Percentiles rank a stretch among this genome's conserved stretches.
These are phyloP conservation scores for Picea sitchensis DNA, from an alignment of 75 land plant species.

Conservation along the genomic window DNA sequence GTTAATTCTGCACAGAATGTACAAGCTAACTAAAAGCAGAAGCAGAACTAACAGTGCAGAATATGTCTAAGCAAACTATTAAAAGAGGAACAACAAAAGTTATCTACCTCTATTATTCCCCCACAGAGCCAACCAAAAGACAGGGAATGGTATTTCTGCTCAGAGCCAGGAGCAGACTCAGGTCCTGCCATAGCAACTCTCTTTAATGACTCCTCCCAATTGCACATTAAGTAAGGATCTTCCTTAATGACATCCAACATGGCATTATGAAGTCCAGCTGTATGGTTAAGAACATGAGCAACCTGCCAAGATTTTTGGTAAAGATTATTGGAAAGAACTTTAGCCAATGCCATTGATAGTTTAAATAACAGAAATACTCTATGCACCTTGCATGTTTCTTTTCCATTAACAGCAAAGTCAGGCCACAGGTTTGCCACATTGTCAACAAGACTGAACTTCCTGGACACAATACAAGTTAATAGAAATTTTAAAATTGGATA, in stretches of 20 bases:
- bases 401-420: constrained; percentile 67
- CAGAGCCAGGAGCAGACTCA: constrained; percentile 79
- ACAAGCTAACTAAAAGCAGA: not conserved
- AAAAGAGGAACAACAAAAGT: constrained; percentile 6
- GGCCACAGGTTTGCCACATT: constrained; percentile 82
- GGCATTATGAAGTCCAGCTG: constrained; percentile 92
- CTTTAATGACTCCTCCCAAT: constrained; percentile 75
- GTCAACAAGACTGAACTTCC: constrained; percentile 72
- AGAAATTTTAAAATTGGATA: not conserved
- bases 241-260: constrained; percentile 43
- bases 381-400: constrained; percentile 77
- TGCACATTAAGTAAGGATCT: constrained; percentile 70
- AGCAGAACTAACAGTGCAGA: no score
- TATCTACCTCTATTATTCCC: constrained; percentile 80
- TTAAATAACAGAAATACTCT: not conserved
- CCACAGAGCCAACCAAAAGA: constrained; percentile 98
- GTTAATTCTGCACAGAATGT: not conserved
- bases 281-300: constrained; percentile 90
- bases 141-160: constrained; percentile 78
- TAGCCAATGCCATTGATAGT: not conserved
- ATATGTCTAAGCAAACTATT: not conserved
- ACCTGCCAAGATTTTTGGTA: constrained; percentile 36
- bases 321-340: constrained; percentile 5
- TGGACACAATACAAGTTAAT: constrained; percentile 17
- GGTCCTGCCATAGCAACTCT: constrained; percentile 51